Evolutionary conservation across 768 basidiomycete genomes (phyloP).

Genomic region (Cystofilobasidium bisporidii): DNA sequence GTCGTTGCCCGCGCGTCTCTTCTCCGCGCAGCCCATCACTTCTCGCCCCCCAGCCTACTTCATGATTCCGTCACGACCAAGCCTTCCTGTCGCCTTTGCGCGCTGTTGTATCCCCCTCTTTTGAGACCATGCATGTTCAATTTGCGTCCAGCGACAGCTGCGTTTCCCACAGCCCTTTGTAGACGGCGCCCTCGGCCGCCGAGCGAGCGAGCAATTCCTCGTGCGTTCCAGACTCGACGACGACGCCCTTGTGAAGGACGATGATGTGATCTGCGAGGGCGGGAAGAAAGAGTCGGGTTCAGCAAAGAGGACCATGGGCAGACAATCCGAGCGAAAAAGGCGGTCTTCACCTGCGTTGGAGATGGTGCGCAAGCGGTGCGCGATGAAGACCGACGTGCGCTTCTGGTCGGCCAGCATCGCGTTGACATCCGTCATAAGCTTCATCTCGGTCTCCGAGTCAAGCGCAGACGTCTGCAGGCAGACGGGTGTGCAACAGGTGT

Average conservation of each 20-base stretch:
- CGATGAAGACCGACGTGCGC: conserved; percentile 92
- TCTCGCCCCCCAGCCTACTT: neutral
- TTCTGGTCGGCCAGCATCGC: conserved; percentile 60
- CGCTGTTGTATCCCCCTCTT: neutral
- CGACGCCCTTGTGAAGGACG: conserved; percentile 78
- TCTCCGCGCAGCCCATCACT: no score
- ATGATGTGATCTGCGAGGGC: conserved; percentile 67
- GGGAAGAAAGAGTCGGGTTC: neutral
- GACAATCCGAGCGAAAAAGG: neutral
- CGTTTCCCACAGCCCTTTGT: conserved; percentile 40
- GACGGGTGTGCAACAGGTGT: neutral
- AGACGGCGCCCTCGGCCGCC: conserved; percentile 43
- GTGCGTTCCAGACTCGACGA: conserved; percentile 89
- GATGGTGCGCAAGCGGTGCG: conserved; percentile 80
- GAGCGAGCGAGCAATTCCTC: conserved; percentile 59
- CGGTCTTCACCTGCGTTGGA: conserved; percentile 65
- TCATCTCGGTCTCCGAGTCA: conserved; percentile 87
- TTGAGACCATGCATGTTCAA: neutral
- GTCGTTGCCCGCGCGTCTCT: no score
- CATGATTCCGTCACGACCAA: neutral
- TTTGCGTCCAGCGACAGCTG: conserved; percentile 31
- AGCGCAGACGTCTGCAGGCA: conserved; percentile 76
- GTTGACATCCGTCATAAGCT: conserved; percentile 91
- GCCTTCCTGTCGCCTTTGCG: neutral
- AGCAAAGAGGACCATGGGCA: neutral